Evolutionary conservation across 2,329 filamentous ascomycete species (phyloP).

Genomic region (Diaporthe aspalathi): DNA sequence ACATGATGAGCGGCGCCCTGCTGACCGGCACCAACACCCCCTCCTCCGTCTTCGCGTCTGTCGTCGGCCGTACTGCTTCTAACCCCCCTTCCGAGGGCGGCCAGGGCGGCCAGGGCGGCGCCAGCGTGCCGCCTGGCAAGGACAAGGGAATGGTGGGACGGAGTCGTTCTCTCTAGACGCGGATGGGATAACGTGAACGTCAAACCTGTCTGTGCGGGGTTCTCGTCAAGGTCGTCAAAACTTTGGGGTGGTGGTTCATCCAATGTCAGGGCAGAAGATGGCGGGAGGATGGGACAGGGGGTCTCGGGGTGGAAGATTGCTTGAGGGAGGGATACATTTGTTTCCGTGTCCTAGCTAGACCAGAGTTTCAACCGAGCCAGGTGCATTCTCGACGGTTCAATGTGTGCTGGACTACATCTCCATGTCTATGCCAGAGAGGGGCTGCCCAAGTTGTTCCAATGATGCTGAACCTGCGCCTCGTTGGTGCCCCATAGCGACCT

Average conservation of each 20-base stretch:
- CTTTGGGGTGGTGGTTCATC: neutral
- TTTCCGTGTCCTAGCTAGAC: neutral
- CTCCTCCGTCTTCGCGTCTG: neutral
- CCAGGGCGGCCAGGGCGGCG: too few relatives aligned
- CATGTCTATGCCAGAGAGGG: too few relatives aligned
- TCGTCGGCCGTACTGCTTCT: neutral
- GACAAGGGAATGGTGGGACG: neutral
- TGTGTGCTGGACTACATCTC: neutral
- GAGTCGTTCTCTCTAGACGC: neutral
- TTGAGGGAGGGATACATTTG: neutral
- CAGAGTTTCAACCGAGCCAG: neutral
- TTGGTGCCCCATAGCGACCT: neutral
- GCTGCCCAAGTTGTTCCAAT: neutral
- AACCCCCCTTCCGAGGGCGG: neutral
- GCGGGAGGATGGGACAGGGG: neutral
- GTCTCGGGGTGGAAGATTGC: too few relatives aligned
- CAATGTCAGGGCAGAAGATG: neutral
- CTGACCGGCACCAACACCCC: neutral
- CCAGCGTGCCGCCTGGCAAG: too few relatives aligned
- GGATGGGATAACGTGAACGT: neutral
- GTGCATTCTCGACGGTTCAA: neutral
- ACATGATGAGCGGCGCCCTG: slow-evolving; percentile 14
- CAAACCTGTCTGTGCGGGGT: too few relatives aligned
- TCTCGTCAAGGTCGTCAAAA: neutral
- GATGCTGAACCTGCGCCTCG: neutral